Conservation (phyloP, 306 rosid species). For the Begonia peltatifolia region DNA sequence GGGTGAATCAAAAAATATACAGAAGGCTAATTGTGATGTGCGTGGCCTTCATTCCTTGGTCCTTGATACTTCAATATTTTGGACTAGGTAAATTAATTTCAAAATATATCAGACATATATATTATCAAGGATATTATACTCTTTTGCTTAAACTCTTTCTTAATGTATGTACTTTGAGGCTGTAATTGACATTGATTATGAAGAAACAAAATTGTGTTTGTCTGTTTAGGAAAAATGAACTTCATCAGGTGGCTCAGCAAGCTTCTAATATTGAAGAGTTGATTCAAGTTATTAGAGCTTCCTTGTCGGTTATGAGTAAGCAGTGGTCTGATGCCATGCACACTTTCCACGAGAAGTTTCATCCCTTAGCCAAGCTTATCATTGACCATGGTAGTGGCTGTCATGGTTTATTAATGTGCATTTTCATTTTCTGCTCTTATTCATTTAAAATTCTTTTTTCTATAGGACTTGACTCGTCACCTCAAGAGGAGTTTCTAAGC, state of each 20-base stretch:
- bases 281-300: slow-evolving; percentile 71
- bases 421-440: slow-evolving; percentile 8
- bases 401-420: slow-evolving; percentile 1
- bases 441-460: slow-evolving; percentile 11
- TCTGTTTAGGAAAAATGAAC: slow-evolving; percentile 61
- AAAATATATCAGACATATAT: slow-evolving; percentile 6
- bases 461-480: slow-evolving; percentile 64
- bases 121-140: background rate
- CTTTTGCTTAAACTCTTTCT: no score
- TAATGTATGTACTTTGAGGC: no score
- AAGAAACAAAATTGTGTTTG: no score
- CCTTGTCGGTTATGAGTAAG: slow-evolving; percentile 80
- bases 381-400: slow-evolving; percentile 50
- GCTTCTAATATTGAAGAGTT: slow-evolving; percentile 86
- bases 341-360: slow-evolving; percentile 71
- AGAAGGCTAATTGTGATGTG: slow-evolving; percentile 25
- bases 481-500: slow-evolving; percentile 89
- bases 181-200: no score
- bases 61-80: slow-evolving; percentile 72
- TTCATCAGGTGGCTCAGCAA: slow-evolving; percentile 94
- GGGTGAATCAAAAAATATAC: slow-evolving; percentile 19
- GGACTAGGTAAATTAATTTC: slow-evolving; percentile 61
- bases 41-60: slow-evolving; percentile 76
- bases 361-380: slow-evolving; percentile 65
- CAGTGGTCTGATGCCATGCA: slow-evolving; percentile 97